Evolutionary conservation across 2,329 filamentous ascomycete species (phyloP), one percentile per base, ranked within the genome.

Genomic region (Chalaropsis thielavioides): DNA sequence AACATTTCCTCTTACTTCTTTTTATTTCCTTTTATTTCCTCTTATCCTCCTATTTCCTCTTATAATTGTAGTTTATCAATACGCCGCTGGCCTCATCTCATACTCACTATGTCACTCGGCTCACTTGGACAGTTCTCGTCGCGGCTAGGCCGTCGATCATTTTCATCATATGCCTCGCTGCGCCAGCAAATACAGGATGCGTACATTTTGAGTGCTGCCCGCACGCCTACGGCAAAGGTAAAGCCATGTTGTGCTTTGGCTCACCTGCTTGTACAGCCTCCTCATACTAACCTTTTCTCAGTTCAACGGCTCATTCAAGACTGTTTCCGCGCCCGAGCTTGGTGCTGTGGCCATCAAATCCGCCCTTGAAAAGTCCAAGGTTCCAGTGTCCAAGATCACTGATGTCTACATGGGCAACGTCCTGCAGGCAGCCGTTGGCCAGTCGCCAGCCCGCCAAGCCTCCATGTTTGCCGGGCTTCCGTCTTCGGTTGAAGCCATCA

Each of bases 391-490:
- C 41, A 88, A 88, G 73, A 90, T 97, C 72, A 88, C 87, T 68
- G 89, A 95, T 76, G 90, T 97, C 17, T 97, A 97, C 79, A 95
- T 97, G 89, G 94, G 94, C 73, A 95, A 96, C 72, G 94, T 97
- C 10, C 81, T 97, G 49, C 87, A 91, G 74, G 92, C 82, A 56
- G 83, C 83, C 19, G 82, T 94, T 5, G 94, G 94, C 58, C 94
- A 99, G 77, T 84, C 94, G 0, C 94, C 94, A 1, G 92, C 94
- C 24, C 85, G 94, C 61, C 94, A 99, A 77, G 94, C 94, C 11
- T 79, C 84, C 69, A 88, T 97, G 67, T 92, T 95, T 72, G 90
- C 94, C 3, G 92, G 92, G 1, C 83, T 97, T 3, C 82, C 90
- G 10, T 79, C 85, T n/a, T 84, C 81, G 6, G 82, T 95, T 65